Evolutionary conservation across 164 flowering plant genomes (phyloP).

Genomic region (Umbellularia californica): DNA sequence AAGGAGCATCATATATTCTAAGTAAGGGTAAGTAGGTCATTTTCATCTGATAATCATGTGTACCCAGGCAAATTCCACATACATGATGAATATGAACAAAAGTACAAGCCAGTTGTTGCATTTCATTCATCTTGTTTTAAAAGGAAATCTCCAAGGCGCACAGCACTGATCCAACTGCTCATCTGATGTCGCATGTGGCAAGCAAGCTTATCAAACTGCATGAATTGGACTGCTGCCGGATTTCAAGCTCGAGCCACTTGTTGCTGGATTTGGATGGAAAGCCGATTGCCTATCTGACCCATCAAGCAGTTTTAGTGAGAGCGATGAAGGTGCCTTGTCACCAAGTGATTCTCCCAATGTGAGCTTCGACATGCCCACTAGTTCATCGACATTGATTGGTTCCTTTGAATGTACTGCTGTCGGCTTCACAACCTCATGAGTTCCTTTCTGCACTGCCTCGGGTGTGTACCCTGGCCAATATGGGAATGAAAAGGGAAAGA

Average conservation of each 20-base stretch:
- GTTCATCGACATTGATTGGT: slow-evolving; percentile 79
- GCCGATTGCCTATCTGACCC: slow-evolving; percentile 75
- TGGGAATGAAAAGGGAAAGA: slow-evolving; percentile 57
- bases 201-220: slow-evolving; percentile 30
- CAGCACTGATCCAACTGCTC: slow-evolving; percentile 15
- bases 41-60: slow-evolving; percentile 12
- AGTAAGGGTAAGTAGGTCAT: slow-evolving; percentile 4
- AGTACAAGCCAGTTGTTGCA: slow-evolving; percentile 28
- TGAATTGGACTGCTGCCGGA: slow-evolving; percentile 48
- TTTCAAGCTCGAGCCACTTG: slow-evolving; percentile 40
- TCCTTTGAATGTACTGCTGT: slow-evolving; percentile 70
- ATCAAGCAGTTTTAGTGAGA: slow-evolving; percentile 50
- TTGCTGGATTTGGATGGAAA: slow-evolving; percentile 53
- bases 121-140: slow-evolving; percentile 31
- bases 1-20: too few species aligned
- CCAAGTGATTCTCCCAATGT: slow-evolving; percentile 60
- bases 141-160: slow-evolving; percentile 18
- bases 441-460: slow-evolving; percentile 35
- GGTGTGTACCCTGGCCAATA: slow-evolving; percentile 39
- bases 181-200: neutral
- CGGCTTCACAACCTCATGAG: slow-evolving; percentile 76
- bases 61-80: slow-evolving; percentile 10
- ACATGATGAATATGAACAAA: slow-evolving; percentile 10
- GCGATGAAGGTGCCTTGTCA: slow-evolving; percentile 38
- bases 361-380: slow-evolving; percentile 77